Evolutionary conservation across 495 filamentous ascomycete species (phyloP).

Genomic region (Hypoxylon fragiforme): DNA sequence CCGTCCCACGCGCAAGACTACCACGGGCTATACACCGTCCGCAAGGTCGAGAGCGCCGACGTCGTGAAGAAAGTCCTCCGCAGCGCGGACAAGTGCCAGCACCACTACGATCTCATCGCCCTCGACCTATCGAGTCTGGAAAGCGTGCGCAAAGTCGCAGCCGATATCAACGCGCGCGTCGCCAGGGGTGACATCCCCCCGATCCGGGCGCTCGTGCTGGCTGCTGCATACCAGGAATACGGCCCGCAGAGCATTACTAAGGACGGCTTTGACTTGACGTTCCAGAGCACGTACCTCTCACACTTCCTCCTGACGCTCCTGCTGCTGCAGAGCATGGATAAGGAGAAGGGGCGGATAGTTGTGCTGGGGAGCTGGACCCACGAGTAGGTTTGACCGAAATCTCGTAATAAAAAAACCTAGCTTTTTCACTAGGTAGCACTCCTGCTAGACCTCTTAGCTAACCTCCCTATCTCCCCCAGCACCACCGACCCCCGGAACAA

Average conservation of each 20-base stretch:
- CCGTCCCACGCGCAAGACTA: slow-evolving; percentile 41
- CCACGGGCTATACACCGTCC: slow-evolving; percentile 48
- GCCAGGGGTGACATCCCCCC: slow-evolving; percentile 43
- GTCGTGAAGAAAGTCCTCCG: slow-evolving; percentile 36
- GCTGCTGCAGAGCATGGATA: slow-evolving; percentile 50
- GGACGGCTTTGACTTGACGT: slow-evolving; percentile 47
- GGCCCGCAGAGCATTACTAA: slow-evolving; percentile 39
- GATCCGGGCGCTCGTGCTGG: slow-evolving; percentile 50
- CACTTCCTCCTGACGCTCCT: slow-evolving; percentile 49
- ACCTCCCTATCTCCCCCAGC: too few relatives aligned
- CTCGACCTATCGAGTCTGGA: slow-evolving; percentile 49
- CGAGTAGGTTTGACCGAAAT: too few relatives aligned
- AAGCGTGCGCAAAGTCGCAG: slow-evolving; percentile 45
- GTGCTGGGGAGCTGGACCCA: slow-evolving; percentile 50
- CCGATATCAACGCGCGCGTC: slow-evolving; percentile 43
- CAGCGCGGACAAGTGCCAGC: slow-evolving; percentile 30
- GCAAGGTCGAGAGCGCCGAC: slow-evolving; percentile 42
- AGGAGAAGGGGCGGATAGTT: slow-evolving; percentile 46
- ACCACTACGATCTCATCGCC: slow-evolving; percentile 45
- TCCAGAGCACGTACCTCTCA: slow-evolving; percentile 51
- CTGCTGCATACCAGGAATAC: slow-evolving; percentile 46
- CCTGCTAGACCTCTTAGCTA: too few relatives aligned
- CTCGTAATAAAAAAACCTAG: too few relatives aligned
- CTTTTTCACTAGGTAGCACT: too few relatives aligned
- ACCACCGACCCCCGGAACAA: slow-evolving; percentile 33